Evolutionary conservation across 176 grass and related monocot genomes (phyloP), one percentile per base, ranked within the genome.

Genomic region (Poa annua): DNA sequence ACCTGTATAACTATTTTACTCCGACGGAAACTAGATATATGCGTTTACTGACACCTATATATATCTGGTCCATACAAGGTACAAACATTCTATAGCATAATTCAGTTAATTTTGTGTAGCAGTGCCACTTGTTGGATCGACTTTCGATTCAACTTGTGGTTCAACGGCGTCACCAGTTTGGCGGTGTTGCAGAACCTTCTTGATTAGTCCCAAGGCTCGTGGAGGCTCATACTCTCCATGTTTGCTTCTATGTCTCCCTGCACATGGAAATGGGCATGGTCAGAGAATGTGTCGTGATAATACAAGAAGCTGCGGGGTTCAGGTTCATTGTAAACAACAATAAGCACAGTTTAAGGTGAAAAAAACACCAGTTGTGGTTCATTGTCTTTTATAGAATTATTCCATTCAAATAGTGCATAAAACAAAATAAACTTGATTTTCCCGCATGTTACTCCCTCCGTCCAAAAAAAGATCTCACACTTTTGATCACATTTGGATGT

Each of bases 181-280:
- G 9, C 41, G 7, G 9, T 6, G 38, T 39, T 39, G 38, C 38
- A 39, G 38, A 39, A 39, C 38, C 38, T 39, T 39, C 38, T 39
- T 39, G 22, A 48, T 85, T 78, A 82, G 36, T 79, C 45, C 79
- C 79, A 64, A 22, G 38, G 54, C 13, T 70, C 73, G 0, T 54
- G 14, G 65, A 89, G 71, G 53, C 47, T 78, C 34, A 70, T 64
- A 16, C 56, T 86, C 65, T 78, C 45, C 83, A 89, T 86, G 65
- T 24, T 78, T n/a, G 45, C 56, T 35, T 78, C 83, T 36, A 89
- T 73, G 47, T 71, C 54, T 65, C 69, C 88, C 83, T 89, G 29
- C 73, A 71, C 25, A 41, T 54, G 49, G 49, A 75, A 84, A 74
- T 9, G 14, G 44, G 22, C 24, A 71, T 71, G 80, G 62, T 85